phyloP scores from a whole-genome alignment of 805 yeast species.

The Blastobotrys chiropterorum region DNA sequence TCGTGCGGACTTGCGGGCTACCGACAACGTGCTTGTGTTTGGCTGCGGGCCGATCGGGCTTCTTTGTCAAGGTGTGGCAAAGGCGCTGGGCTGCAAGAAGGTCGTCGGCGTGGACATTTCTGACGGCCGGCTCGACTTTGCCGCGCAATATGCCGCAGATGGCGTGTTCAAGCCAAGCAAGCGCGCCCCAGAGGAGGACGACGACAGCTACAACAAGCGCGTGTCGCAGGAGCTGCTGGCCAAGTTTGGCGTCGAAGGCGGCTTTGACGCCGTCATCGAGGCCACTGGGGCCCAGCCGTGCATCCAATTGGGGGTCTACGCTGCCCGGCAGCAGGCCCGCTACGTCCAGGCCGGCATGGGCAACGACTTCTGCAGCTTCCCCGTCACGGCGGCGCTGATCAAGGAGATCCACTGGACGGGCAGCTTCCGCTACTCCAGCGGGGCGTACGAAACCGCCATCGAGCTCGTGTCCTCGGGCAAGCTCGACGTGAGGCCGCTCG shows the following conservation, averaged over 20 bases:
- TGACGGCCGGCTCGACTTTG: conserved; percentile 61
- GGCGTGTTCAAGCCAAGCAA: conserved; percentile 46
- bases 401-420: conserved; percentile 69
- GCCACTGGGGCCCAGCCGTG: conserved; percentile 80
- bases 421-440: conserved; percentile 70
- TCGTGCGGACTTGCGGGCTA: conserved; percentile 24
- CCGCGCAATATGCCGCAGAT: conserved; percentile 38
- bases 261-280: conserved; percentile 63
- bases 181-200: conserved; percentile 38
- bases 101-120: conserved; percentile 66
- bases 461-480: conserved; percentile 56
- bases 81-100: conserved; percentile 66
- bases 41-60: conserved; percentile 92
- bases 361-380: conserved; percentile 46
- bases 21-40: conserved; percentile 69
- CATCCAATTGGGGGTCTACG: conserved; percentile 58
- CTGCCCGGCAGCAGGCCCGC: conserved; percentile 61
- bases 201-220: conserved; percentile 36
- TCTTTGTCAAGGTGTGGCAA: conserved; percentile 64
- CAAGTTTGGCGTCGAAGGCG: conserved; percentile 24
- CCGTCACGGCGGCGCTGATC: conserved; percentile 5
- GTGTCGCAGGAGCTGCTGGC: conserved; percentile 30
- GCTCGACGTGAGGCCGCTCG: conserved; percentile 59
- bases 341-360: conserved; percentile 87
- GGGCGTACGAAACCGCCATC: conserved; percentile 72